Percentiles rank a stretch among this genome's conserved stretches.
phyloP scores from a whole-genome alignment of 768 basidiomycete genomes.

The Lactarius deliciosus region DNA sequence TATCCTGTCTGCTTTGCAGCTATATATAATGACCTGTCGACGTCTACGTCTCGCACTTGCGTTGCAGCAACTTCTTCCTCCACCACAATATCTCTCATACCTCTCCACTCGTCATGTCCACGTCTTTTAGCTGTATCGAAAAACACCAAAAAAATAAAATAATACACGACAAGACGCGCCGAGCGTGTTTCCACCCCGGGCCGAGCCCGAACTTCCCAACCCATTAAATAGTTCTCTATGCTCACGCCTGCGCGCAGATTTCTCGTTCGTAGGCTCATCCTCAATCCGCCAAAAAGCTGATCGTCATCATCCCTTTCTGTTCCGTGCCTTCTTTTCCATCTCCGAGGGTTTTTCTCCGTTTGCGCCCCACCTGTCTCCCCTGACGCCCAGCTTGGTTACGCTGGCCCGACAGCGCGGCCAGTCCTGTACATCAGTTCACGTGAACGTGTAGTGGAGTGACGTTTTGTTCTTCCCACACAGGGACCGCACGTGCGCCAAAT shows the following conservation, averaged over 20 bases:
- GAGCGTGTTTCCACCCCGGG: conserved; percentile 9
- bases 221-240: background rate
- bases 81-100: background rate
- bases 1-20: conserved; percentile 25
- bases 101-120: background rate
- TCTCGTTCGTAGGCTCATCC: background rate
- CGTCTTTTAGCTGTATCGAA: conserved; percentile 22
- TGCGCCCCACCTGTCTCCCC: conserved; percentile 3
- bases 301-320: background rate
- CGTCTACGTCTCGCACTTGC: conserved; percentile 17
- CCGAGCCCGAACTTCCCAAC: background rate
- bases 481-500: background rate
- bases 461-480: background rate
- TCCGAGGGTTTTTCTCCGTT: conserved; percentile 5
- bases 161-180: conserved; percentile 1
- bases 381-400: conserved; percentile 10
- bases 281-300: background rate
- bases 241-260: background rate
- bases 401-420: conserved; percentile 8
- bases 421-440: background rate
- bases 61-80: conserved; percentile 14
- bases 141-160: conserved; percentile 2
- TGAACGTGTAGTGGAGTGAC: background rate
- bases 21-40: conserved; percentile 25
- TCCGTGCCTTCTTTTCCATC: conserved; percentile 13